phyloP scores from a whole-genome alignment of 148 eudicot species.

The Amaranthus palmeri region DNA sequence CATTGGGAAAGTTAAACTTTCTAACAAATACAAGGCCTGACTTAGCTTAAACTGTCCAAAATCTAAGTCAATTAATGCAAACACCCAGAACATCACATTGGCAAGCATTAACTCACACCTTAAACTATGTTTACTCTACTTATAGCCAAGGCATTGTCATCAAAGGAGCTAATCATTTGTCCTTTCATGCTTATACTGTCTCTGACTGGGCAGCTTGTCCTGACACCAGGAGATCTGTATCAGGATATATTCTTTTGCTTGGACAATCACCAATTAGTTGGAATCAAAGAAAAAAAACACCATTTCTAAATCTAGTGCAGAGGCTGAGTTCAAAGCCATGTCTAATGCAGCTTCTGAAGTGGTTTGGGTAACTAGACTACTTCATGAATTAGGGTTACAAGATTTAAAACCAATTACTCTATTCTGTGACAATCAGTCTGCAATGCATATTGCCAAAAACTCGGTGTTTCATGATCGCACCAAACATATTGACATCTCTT shows the following conservation, averaged over 20 bases:
- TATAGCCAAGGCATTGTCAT: background rate
- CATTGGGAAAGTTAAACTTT: background rate
- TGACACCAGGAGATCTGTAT: background rate
- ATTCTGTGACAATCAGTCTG: constrained; percentile 1
- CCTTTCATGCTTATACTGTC: background rate
- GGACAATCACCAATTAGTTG: background rate
- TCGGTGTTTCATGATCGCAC: constrained; percentile 1
- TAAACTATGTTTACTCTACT: background rate
- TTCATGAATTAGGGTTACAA: background rate
- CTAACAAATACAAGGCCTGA: background rate
- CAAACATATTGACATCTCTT: background rate
- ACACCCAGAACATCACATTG: background rate
- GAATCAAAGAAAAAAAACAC: background rate
- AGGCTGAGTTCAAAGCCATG: background rate
- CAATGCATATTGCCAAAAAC: background rate
- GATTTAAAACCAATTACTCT: background rate
- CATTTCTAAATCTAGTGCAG: background rate
- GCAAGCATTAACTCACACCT: background rate
- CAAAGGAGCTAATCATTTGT: background rate
- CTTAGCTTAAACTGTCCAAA: background rate
- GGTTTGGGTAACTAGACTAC: background rate
- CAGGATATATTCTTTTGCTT: background rate
- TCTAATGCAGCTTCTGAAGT: background rate
- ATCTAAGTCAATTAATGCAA: background rate
- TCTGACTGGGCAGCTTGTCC: constrained; percentile 3